Evolutionary conservation across 371 early-diverging fungal species (phyloP), one percentile per base, ranked within the genome.

Genomic region (Thermomucor indicae-seudaticae): DNA sequence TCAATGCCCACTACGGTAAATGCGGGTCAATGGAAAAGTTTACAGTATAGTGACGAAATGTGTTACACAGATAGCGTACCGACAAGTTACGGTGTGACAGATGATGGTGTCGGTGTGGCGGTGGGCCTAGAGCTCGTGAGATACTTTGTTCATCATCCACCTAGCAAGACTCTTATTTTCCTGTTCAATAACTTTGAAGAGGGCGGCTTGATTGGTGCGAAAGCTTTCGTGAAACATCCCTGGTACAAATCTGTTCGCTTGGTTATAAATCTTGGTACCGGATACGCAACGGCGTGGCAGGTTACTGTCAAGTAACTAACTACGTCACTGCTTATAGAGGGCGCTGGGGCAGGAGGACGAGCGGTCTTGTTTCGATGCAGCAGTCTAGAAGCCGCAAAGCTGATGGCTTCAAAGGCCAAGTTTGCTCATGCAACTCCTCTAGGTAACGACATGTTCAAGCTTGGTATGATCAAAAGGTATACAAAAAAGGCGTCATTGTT

Each of bases 181-280:
- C 79, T 89, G 63, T 88, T 93, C 45, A 91, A 92, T 62, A 90
- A 92, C 57, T 85, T 84, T 28, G 95, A 95, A 59, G 95, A 95
- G 64, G 70, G 79, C 40, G 92, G 90, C 0, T 62, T 89, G 17
- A 62, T 83, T 45, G 95, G 95, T 12, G 88, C 85, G 0, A 57
- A 67, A 8, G 70, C 83, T 1, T 90, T 93, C 60, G 64, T 86
- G 34, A 62, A 75, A 11, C 93, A 94, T 59, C 85, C 86, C 14
- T 91, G 91, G 91, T 82, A 81, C 29, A 53, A 68, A 17, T 60
- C 84, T 19, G 80, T 91, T 39, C 79, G 81, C 41, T 77, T 85
- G 0, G 92, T 92, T 61, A 70, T 93, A 58, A 93, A 94, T 58
- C 73, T 94, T 4, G 82, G 81, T 76, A 77, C 59, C 23, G 17